These are phyloP conservation scores for Angophora floribunda DNA, from an alignment of 345 rosid species.

Conservation along the genomic window DNA sequence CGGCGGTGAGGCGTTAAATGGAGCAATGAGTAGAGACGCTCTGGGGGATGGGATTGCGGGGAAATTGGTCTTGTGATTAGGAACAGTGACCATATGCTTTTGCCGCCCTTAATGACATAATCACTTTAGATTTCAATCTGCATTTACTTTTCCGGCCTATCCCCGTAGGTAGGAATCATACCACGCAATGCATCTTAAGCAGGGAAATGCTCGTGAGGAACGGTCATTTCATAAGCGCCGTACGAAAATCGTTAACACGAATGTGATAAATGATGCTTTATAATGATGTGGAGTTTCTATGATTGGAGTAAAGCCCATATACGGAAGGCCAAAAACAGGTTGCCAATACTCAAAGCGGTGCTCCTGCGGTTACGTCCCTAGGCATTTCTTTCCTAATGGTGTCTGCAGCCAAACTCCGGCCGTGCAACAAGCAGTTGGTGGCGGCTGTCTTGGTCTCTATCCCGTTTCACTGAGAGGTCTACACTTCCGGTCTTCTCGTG, in stretches of 20 bases:
- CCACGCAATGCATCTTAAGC: not conserved
- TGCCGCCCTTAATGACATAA: not conserved
- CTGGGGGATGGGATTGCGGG: not conserved
- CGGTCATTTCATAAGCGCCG: not conserved
- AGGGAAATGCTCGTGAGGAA: not conserved
- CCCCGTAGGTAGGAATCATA: not conserved
- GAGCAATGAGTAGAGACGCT: not conserved
- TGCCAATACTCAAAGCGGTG: not conserved
- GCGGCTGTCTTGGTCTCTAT: rapidly evolving
- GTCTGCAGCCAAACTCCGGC: not conserved
- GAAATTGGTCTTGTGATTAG: not conserved
- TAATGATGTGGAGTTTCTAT: not conserved
- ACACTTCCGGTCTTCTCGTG: not conserved
- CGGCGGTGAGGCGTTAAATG: not conserved
- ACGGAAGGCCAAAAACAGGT: not conserved
- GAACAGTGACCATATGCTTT: not conserved
- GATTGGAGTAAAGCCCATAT: not conserved
- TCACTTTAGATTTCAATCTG: not conserved
- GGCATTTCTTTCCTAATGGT: not conserved
- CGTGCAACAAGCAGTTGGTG: not conserved
- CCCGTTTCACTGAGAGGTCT: rapidly evolving
- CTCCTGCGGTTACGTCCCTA: not conserved
- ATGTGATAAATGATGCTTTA: too few relatives aligned
- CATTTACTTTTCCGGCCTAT: not conserved
- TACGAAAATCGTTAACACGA: not conserved